Base-by-base conservation (phyloP, 176 grass and related monocot genomes). In the Ensete ventricosum region DNA sequence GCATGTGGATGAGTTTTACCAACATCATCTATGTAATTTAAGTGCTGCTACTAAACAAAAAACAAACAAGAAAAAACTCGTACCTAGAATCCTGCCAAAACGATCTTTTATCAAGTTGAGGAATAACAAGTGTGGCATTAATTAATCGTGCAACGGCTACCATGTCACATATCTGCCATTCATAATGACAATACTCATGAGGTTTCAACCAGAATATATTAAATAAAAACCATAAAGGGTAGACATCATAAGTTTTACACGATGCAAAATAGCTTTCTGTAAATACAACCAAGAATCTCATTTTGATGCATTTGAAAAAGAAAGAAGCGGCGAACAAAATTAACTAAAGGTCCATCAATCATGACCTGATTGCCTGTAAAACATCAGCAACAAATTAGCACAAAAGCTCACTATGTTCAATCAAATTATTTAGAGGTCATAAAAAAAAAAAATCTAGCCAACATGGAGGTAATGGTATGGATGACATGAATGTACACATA, bases 71-170 rank as follows among this genome's bases (percentile, higher is more conserved):
- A 27, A 59, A 34, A 13, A 26, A 23, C 53, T 27, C 22, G n/a
- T 59, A 90, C 93, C 93, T 96, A 82, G 55, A 88, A 73, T 96
- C 93, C 17, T 85, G 89, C 93, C 93, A 96, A 90, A 92, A 96
- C 72, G 93, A 96, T 88, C 88, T 96, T 82, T 92, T 96, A 78
- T 96, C 93, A 71, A 96, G 93, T 72, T 92, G 86, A 52, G 93
- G 93, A 75, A 96, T 88, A 79, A 96, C 83, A 55, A 96, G 87
- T 72, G 87, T 86, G 64, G 93, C 93, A 74, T 96, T 90, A 72
- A 96, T 76, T 81, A 96, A 84, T 1, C 81, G 85, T 43, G 89
- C 89, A 60, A 96, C 87, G 59, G 81, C 93, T 67, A 96, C 93
- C 89, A 96, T 96, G 63, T 92, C 93, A 74, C 87, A 84, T 51